A percentile compares a stretch with the other conserved stretches of the same genome.
Conservation (phyloP, 2,329 filamentous ascomycete genomes). For the Trichoderma atrobrunneum region DNA sequence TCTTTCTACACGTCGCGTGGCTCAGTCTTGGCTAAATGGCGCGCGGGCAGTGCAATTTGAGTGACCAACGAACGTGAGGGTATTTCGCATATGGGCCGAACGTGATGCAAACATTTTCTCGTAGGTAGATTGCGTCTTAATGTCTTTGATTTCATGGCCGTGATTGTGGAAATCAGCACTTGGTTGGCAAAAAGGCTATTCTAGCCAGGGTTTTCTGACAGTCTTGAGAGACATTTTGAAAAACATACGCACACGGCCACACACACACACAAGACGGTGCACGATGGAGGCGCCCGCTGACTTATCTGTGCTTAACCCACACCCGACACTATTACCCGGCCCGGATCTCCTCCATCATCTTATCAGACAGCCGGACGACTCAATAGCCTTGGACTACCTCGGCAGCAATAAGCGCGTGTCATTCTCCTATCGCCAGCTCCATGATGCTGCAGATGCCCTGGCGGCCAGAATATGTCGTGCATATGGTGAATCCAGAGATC, state of each 20-base stretch:
- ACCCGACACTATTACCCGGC: slow-evolving; percentile 40
- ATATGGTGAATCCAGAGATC: not conserved
- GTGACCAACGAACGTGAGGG: slow-evolving; percentile 15
- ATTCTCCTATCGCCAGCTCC: slow-evolving; percentile 62
- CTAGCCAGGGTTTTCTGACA: not conserved
- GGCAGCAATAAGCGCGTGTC: slow-evolving; percentile 29
- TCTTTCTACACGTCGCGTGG: not conserved
- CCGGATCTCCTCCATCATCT: slow-evolving; percentile 56
- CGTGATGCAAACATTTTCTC: slow-evolving; percentile 7
- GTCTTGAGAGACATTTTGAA: not conserved
- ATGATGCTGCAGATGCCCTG: slow-evolving; percentile 54
- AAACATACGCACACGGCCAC: not conserved
- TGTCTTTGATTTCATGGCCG: not conserved
- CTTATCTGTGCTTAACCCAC: slow-evolving; percentile 48
- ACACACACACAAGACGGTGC: not conserved
- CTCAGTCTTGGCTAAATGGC: slow-evolving; percentile 1
- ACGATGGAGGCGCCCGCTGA: slow-evolving; percentile 21
- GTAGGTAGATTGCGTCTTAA: not conserved
- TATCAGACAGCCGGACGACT: slow-evolving; percentile 42
- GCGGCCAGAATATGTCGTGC: slow-evolving; percentile 46
- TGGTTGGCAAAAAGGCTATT: slow-evolving; percentile 2
- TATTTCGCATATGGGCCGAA: slow-evolving; percentile 8
- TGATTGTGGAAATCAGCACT: not conserved
- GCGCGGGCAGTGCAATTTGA: not conserved
- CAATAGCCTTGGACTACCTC: slow-evolving; percentile 35